A percentile compares a stretch with the other conserved stretches of the same genome.
phyloP scores from a whole-genome alignment of 371 early-diverging fungal species.

The Encephalitozoon romaleae region DNA sequence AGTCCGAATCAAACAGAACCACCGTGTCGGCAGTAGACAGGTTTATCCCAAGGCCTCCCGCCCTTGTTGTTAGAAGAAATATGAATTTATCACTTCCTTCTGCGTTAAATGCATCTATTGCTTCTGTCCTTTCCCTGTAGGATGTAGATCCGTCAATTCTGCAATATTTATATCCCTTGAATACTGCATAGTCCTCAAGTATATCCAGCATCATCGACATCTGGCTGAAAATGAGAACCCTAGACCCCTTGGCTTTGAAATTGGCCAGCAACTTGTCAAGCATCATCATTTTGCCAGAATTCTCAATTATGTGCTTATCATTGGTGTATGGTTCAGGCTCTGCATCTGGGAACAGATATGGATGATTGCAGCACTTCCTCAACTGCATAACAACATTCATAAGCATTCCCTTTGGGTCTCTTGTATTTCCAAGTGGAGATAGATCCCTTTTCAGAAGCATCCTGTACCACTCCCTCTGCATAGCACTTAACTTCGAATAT shows the following conservation, averaged over 20 bases:
- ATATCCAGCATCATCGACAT: conserved; percentile 96
- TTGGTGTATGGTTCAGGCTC: conserved; percentile 72
- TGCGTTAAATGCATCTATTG: conserved; percentile 85
- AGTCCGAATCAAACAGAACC: conserved; percentile 97
- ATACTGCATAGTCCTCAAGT: conserved; percentile 87
- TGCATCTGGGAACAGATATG: conserved; percentile 82
- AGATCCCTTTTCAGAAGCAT: conserved; percentile 87
- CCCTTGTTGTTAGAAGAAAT: conserved; percentile 66
- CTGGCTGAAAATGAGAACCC: conserved; percentile 90
- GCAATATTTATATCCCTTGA: conserved; percentile 75
- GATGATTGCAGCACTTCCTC: conserved; percentile 94
- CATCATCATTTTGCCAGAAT: conserved; percentile 93
- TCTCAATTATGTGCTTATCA: conserved; percentile 84
- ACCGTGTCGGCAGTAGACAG: conserved; percentile 97
- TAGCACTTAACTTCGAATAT: conserved; percentile 77
- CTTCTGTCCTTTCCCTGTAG: conserved; percentile 77
- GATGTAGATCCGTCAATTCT: conserved; percentile 90
- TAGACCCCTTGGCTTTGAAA: conserved; percentile 76
- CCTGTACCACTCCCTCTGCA: conserved; percentile 92
- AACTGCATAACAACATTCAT: conserved; percentile 98
- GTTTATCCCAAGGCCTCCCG: conserved; percentile 97
- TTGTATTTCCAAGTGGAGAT: conserved; percentile 66
- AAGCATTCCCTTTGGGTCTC: conserved; percentile 70
- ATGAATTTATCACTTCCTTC: conserved; percentile 80
- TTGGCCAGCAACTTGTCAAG: conserved; percentile 77